A percentile compares a stretch with the other conserved stretches of the same genome.
Conservation (phyloP, 345 rosid species). For the Hypericum androsaemum region DNA sequence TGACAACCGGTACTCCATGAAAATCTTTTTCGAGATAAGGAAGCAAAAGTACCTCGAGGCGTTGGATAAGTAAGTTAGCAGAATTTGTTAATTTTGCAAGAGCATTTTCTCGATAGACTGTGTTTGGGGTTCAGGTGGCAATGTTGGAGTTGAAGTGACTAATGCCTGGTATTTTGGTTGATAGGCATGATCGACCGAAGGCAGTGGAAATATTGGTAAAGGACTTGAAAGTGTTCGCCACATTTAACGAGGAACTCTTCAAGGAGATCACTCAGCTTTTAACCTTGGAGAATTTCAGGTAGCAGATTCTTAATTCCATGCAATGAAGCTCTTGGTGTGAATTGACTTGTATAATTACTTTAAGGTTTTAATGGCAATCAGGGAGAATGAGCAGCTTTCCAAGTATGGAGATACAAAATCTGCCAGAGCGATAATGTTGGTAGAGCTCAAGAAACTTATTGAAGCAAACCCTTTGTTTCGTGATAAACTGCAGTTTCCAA, state of each 20-base stretch:
- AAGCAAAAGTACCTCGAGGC: slow-evolving; percentile 40
- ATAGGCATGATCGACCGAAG: slow-evolving; percentile 21
- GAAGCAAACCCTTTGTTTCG: slow-evolving; percentile 36
- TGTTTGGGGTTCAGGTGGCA: background rate
- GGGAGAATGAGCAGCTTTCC: slow-evolving; percentile 36
- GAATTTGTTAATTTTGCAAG: background rate
- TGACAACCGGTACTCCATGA: slow-evolving; percentile 28
- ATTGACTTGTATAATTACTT: too few relatives aligned
- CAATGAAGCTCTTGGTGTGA: too few relatives aligned
- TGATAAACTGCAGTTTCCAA: slow-evolving; percentile 33
- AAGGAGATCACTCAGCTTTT: slow-evolving; percentile 33
- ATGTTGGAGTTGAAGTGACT: too few relatives aligned
- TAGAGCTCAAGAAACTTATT: slow-evolving; percentile 29
- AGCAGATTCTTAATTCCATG: background rate
- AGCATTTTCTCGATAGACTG: background rate
- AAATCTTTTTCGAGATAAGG: slow-evolving; percentile 33
- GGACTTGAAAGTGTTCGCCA: slow-evolving; percentile 31
- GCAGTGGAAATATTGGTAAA: slow-evolving; percentile 30
- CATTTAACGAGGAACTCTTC: slow-evolving; percentile 16
- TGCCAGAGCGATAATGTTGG: slow-evolving; percentile 26
- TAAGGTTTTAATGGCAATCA: slow-evolving; percentile 1
- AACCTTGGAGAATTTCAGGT: slow-evolving; percentile 28
- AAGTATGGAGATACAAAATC: slow-evolving; percentile 27
- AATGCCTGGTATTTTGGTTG: background rate
- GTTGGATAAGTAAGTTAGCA: slow-evolving; percentile 26